Percentiles rank a stretch among this genome's conserved stretches.
Evolutionary conservation across 1,139 yeast genomes (phyloP).

Genomic region (Trichomonascaceae sp.): DNA sequence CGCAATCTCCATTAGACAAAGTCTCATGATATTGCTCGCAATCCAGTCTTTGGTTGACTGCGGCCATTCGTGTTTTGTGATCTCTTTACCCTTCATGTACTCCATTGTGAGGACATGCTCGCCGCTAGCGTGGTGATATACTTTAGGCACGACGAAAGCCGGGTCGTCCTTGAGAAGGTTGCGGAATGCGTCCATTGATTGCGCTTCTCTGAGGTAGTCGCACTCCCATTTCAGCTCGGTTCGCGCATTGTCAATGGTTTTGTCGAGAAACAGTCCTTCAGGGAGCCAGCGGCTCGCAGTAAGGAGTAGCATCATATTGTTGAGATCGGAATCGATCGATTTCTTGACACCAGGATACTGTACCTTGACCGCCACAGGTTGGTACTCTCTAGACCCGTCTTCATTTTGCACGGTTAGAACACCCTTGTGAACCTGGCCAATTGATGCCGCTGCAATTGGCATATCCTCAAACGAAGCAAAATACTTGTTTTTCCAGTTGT

Average conservation of each 20-base stretch:
- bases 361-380: slow-evolving; percentile 88
- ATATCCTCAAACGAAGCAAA: slow-evolving; percentile 70
- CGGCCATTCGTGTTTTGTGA: slow-evolving; percentile 62
- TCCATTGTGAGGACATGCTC: slow-evolving; percentile 85
- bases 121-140: slow-evolving; percentile 65
- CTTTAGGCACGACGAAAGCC: slow-evolving; percentile 69
- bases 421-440: slow-evolving; percentile 92
- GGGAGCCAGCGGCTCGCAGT: slow-evolving; percentile 85
- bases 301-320: slow-evolving; percentile 63
- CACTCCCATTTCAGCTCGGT: slow-evolving; percentile 95
- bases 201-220: slow-evolving; percentile 86
- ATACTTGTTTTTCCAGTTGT: slow-evolving; percentile 55
- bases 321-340: slow-evolving; percentile 87
- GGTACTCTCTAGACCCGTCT: slow-evolving; percentile 18
- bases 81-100: slow-evolving; percentile 69
- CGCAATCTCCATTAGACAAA: slow-evolving; percentile 77
- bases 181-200: slow-evolving; percentile 56
- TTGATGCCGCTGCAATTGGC: slow-evolving; percentile 96
- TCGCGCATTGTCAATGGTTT: slow-evolving; percentile 86
- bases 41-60: slow-evolving; percentile 70
- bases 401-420: slow-evolving; percentile 33
- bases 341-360: slow-evolving; percentile 98
- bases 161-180: slow-evolving; percentile 52
- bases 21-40: slow-evolving; percentile 74
- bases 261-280: slow-evolving; percentile 81